These are phyloP conservation scores for Boehmeria nivea DNA, from an alignment of 306 rosid species.

Conservation along the genomic window DNA sequence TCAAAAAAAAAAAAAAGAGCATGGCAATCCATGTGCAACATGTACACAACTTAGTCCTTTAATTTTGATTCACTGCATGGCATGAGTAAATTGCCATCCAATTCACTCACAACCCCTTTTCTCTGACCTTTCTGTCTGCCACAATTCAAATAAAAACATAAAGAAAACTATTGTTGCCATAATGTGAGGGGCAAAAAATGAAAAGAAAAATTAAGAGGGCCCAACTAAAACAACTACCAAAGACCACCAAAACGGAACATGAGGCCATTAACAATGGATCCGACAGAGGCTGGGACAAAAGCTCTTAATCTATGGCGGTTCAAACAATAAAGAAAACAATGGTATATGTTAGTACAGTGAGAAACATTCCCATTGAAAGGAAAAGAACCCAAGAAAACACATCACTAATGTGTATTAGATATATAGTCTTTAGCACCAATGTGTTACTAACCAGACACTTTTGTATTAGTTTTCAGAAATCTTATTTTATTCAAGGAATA, in stretches of 20 bases:
- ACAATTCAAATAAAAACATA: constrained; percentile 22
- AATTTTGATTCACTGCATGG: background rate
- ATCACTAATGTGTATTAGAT: background rate
- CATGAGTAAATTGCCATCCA: constrained; percentile 1
- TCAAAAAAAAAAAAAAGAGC: background rate
- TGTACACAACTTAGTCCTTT: constrained; percentile 4
- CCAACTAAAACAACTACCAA: constrained; percentile 32
- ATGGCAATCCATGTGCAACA: constrained; percentile 23
- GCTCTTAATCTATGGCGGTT: constrained; percentile 13
- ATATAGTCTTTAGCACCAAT: background rate
- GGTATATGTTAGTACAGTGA: background rate
- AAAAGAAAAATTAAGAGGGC: constrained; percentile 5
- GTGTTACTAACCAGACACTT: background rate
- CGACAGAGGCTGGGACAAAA: constrained; percentile 20
- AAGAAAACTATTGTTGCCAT: constrained; percentile 29
- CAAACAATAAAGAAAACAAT: background rate
- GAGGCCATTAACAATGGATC: constrained; percentile 19
- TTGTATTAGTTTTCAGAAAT: background rate
- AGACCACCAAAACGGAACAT: constrained; percentile 6
- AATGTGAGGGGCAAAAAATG: background rate
- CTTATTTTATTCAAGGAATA: background rate
- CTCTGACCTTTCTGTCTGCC: constrained; percentile 38
- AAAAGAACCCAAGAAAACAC: constrained; percentile 1
- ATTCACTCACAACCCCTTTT: constrained; percentile 6
- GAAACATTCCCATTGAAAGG: constrained; percentile 17